Conservation (phyloP, 345 rosid species). For the Viola odorata region DNA sequence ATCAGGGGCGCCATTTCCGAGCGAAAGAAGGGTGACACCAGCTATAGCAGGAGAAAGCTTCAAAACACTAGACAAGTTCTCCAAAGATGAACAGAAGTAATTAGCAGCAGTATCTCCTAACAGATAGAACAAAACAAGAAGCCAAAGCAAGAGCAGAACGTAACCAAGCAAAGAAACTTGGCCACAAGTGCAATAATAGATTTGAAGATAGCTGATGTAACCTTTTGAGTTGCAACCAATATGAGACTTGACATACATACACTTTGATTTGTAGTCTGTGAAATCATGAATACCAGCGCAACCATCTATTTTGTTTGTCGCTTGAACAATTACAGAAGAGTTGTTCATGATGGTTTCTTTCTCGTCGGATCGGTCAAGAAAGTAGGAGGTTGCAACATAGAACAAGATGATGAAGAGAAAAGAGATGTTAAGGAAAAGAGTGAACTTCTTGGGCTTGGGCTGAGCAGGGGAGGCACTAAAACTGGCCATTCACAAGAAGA, state of each 20-base stretch:
- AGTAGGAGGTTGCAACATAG: constrained; percentile 20
- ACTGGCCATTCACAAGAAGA: constrained; percentile 35
- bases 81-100: constrained; percentile 77
- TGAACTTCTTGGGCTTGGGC: constrained; percentile 26
- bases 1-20: constrained; percentile 90
- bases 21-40: constrained; percentile 76
- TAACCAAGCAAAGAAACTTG: constrained; percentile 41
- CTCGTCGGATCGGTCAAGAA: constrained; percentile 16
- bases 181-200: constrained; percentile 68
- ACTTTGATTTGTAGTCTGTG: constrained; percentile 44
- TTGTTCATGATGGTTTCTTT: not conserved
- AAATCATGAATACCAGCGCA: constrained; percentile 39
- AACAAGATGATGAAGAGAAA: constrained; percentile 41
- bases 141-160: constrained; percentile 59
- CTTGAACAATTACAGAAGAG: constrained; percentile 11
- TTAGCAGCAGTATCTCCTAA: constrained; percentile 78
- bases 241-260: constrained; percentile 53
- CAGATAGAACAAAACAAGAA: constrained; percentile 59
- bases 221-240: constrained; percentile 64
- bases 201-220: constrained; percentile 67
- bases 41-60: constrained; percentile 83
- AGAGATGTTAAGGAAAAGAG: constrained; percentile 44
- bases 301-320: constrained; percentile 9
- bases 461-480: constrained; percentile 13
- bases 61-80: constrained; percentile 59